Conservation (phyloP, 495 filamentous ascomycete genomes). For the Talaromyces stipitatus region DNA sequence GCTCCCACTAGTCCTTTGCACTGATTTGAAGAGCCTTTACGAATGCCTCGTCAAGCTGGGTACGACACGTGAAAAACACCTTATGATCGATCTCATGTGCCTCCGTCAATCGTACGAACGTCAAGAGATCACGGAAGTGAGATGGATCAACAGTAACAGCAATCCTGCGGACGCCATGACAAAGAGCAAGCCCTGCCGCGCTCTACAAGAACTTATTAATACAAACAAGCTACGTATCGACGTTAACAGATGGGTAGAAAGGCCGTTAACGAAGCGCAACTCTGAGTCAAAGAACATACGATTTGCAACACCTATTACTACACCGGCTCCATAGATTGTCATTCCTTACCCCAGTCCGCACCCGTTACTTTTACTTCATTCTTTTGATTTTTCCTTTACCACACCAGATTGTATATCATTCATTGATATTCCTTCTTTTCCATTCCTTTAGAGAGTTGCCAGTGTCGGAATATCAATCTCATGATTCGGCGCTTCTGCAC, state of each 20-base stretch:
- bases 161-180: slow-evolving; percentile 13
- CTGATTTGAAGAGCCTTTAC: slow-evolving; percentile 8
- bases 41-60: slow-evolving; percentile 6
- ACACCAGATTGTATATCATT: background rate
- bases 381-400: background rate
- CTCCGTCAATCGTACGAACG: slow-evolving; percentile 9
- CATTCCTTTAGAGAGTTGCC: background rate
- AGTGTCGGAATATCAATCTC: background rate
- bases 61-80: background rate
- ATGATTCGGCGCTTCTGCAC: background rate
- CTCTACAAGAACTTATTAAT: slow-evolving; percentile 10
- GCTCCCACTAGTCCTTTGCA: background rate
- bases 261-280: background rate
- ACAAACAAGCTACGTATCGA: slow-evolving; percentile 7
- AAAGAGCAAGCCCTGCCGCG: slow-evolving; percentile 4
- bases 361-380: too few relatives aligned
- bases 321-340: too few relatives aligned
- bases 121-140: slow-evolving; percentile 9
- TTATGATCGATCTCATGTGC: background rate
- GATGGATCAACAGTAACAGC: slow-evolving; percentile 9
- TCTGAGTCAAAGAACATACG: background rate
- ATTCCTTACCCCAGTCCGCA: too few relatives aligned
- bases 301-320: background rate
- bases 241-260: slow-evolving; percentile 9
- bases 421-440: background rate